Evolutionary conservation across 257 asterid genomes (phyloP), one percentile per base, ranked within the genome.

Genomic region (Solanum sejunctum): DNA sequence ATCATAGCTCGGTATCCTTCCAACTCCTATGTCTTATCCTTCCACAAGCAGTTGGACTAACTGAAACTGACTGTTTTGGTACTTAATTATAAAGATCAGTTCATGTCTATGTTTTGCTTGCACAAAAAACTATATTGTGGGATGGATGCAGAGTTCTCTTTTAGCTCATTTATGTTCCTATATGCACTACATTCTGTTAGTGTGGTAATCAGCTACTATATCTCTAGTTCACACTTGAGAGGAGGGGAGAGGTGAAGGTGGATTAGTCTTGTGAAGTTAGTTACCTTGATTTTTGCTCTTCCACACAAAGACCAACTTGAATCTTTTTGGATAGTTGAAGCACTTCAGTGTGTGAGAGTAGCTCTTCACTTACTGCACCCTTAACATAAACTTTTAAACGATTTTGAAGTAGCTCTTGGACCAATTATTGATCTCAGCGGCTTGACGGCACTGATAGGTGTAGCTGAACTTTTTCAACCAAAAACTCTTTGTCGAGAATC

Each of bases 261-360:
- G 28, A 70, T 70, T 70, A 70, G 78, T 52, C 51, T 36, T 54
- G 0, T 52, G 63, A 51, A 51, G 73, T 26, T 17, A 21, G 32
- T 78, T 89, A 94, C 99, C 99, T 91, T 55, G 87, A 87, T 84
- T 89, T 93, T 69, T 94, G 97, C 45, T 93, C 97, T 82, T 96
- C 96, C 90, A 96, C 81, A 82, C 78, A 81, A 84, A 95, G 92
- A 36, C 98, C 98, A 7, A 85, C 88, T 89, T 94, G 90, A 28
- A 96, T 94, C 82, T 88, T 92, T 69, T 90, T 89, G 0, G 98
- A 96, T 17, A 96, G 93, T 71, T 89, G 97, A 78, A 96, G 93
- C 21, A 96, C 99, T 89, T 95, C 92, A 10, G 89, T 82, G 80
- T 96, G 99, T 56, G 95, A 91, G 86, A 96, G 98, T 87, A 96